These are phyloP conservation scores for Podaxis carcinomalis DNA, from an alignment of 768 basidiomycete genomes.

Conservation along the genomic window DNA sequence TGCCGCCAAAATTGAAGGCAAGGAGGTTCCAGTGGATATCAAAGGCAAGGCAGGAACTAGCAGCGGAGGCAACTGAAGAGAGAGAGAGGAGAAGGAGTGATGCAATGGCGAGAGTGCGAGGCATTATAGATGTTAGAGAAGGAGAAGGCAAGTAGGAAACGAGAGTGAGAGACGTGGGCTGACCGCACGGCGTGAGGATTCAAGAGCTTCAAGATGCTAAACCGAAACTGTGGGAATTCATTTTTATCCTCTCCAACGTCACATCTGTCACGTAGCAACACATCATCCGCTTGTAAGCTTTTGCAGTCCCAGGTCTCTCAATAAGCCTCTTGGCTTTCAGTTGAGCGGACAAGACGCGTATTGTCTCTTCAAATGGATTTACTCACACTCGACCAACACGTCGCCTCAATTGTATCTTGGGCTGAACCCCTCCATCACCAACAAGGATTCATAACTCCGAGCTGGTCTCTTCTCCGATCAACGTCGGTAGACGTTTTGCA, in stretches of 20 bases:
- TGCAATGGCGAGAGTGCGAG: constrained; percentile 18
- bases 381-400: no score
- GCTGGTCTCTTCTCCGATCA: neutral
- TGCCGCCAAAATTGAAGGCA: constrained; percentile 78
- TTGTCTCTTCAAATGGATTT: no score
- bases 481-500: neutral
- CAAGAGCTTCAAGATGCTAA: neutral
- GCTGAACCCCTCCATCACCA: no score
- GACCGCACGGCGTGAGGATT: constrained; percentile 1
- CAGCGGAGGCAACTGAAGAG: constrained; percentile 16
- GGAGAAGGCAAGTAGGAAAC: neutral
- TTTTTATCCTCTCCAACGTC: neutral
- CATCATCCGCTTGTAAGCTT: neutral
- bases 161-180: constrained; percentile 6
- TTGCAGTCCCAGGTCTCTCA: no score
- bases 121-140: constrained; percentile 9
- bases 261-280: neutral
- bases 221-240: neutral
- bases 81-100: constrained; percentile 13
- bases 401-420: no score
- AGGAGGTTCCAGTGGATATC: constrained; percentile 81
- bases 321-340: no score
- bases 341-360: no score
- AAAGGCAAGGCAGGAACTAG: constrained; percentile 68
- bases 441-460: neutral